Evolutionary conservation across 441 rosid genomes (phyloP).

Genomic region (Adansonia rubrostipa): DNA sequence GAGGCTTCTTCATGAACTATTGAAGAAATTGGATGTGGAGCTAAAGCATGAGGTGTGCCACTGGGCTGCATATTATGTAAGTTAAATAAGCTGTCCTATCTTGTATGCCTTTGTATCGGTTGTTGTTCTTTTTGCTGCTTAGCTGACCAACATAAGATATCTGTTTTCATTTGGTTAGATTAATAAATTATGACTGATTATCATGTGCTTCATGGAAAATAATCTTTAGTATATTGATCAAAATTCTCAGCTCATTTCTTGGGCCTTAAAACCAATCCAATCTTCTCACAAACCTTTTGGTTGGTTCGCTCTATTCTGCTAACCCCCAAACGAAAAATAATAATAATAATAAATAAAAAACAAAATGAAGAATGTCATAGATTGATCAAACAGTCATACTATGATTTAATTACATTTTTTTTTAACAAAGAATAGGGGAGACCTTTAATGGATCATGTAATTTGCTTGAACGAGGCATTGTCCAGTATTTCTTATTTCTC

Average conservation of each 20-base stretch:
- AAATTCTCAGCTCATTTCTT: not conserved
- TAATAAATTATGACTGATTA: not conserved
- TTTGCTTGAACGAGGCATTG: not conserved
- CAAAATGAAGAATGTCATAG: not conserved
- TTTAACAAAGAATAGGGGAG: not conserved
- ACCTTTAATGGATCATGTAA: not conserved
- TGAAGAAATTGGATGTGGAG: conserved; percentile 86
- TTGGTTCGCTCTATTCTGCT: not conserved
- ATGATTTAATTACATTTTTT: not conserved
- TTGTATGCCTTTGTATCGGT: not conserved
- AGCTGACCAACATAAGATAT: not conserved
- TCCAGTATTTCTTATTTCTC: not conserved
- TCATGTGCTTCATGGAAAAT: not conserved
- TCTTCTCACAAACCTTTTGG: not conserved
- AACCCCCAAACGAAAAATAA: not conserved
- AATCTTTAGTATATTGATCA: not conserved
- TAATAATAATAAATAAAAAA: not conserved
- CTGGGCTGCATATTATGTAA: conserved; percentile 96
- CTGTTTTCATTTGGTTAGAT: not conserved
- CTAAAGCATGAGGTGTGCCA: conserved; percentile 91
- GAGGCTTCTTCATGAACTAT: conserved; percentile 77
- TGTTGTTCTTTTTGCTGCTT: not conserved
- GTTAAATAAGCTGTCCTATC: conserved; percentile 31
- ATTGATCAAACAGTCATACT: not conserved
- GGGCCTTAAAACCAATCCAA: not conserved